phyloP scores from a whole-genome alignment of 2,329 filamentous ascomycete genomes.

The Macrophomina tecta region DNA sequence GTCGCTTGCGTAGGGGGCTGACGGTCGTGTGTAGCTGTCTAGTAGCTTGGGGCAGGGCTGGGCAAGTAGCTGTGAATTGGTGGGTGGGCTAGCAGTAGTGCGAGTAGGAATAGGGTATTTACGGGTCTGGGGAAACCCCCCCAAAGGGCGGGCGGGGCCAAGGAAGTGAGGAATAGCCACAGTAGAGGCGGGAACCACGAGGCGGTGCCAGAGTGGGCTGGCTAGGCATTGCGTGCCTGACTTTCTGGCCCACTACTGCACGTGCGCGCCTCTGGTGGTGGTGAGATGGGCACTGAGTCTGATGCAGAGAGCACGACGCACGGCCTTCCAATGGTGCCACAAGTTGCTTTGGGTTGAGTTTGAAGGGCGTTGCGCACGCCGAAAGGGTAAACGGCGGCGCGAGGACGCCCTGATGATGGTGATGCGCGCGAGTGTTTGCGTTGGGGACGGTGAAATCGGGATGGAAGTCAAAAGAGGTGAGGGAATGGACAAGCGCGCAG shows the following conservation, averaged over 20 bases:
- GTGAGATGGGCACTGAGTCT: not conserved
- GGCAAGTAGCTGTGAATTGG: too few relatives aligned
- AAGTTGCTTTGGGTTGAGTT: not conserved
- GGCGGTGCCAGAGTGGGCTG: not conserved
- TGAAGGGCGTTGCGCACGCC: not conserved
- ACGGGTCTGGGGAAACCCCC: too few relatives aligned
- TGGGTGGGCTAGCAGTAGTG: not conserved
- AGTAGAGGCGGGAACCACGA: not conserved
- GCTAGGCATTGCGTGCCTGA: not conserved
- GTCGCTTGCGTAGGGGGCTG: too few relatives aligned
- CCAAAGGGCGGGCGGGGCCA: too few relatives aligned
- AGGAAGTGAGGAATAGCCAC: too few relatives aligned
- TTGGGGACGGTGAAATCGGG: not conserved
- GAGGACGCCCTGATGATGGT: not conserved
- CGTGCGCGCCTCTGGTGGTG: not conserved
- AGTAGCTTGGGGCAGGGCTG: too few relatives aligned
- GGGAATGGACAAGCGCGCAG: not conserved
- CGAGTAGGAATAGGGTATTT: too few relatives aligned
- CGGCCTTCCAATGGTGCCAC: not conserved
- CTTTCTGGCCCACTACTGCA: not conserved
- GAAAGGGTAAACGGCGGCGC: not conserved
- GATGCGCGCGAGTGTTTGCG: not conserved
- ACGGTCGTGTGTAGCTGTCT: too few relatives aligned
- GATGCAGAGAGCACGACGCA: not conserved
- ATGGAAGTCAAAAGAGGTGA: not conserved